phyloP scores from a whole-genome alignment of 2,329 filamentous ascomycete genomes.

The Zymoseptoria crescenta region DNA sequence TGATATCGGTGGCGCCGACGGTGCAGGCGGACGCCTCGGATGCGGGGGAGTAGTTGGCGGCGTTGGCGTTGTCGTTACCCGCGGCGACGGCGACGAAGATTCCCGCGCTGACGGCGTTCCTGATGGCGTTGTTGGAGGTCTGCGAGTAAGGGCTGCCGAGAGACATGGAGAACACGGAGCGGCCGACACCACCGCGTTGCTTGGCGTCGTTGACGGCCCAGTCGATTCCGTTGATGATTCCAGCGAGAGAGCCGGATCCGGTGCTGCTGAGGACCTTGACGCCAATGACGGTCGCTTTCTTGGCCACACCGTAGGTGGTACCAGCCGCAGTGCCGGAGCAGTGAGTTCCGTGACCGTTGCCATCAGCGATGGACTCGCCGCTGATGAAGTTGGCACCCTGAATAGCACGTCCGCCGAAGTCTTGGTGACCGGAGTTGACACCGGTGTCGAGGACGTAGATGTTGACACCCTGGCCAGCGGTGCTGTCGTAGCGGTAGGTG shows the following conservation, averaged over 20 bases:
- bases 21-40: slow-evolving; percentile 28
- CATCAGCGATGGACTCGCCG: slow-evolving; percentile 32
- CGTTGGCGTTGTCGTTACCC: slow-evolving; percentile 29
- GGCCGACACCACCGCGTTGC: slow-evolving; percentile 62
- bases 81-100: slow-evolving; percentile 34
- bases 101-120: slow-evolving; percentile 30
- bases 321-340: slow-evolving; percentile 82
- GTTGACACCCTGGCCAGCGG: slow-evolving; percentile 9
- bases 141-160: slow-evolving; percentile 33
- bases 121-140: slow-evolving; percentile 32
- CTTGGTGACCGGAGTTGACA: slow-evolving; percentile 16
- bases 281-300: slow-evolving; percentile 38
- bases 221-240: slow-evolving; percentile 42
- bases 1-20: slow-evolving; percentile 30
- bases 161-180: slow-evolving; percentile 31
- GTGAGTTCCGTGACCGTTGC: slow-evolving; percentile 57
- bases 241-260: slow-evolving; percentile 37
- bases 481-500: slow-evolving; percentile 15
- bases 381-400: slow-evolving; percentile 19
- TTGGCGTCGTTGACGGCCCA: slow-evolving; percentile 51
- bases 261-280: slow-evolving; percentile 43
- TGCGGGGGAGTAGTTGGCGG: slow-evolving; percentile 26
- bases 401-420: slow-evolving; percentile 33
- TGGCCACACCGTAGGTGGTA: slow-evolving; percentile 46
- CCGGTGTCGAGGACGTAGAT: slow-evolving; percentile 21